phyloP scores from a whole-genome alignment of 306 rosid genomes.

The Lagenaria siceraria region DNA sequence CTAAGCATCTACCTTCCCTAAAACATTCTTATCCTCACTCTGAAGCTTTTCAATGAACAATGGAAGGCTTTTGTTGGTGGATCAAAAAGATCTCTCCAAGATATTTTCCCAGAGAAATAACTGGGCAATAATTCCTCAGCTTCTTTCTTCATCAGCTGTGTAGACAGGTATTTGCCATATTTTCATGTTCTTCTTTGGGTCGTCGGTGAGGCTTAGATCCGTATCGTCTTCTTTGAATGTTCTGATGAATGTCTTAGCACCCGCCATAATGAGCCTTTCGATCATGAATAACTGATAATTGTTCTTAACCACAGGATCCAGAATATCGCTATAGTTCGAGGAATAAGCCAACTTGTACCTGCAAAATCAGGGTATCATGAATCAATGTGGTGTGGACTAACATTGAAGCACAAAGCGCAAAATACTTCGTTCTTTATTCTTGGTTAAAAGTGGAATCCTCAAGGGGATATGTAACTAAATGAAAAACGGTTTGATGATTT shows the following conservation, averaged over 20 bases:
- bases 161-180: constrained; percentile 78
- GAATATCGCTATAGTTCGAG: constrained; percentile 55
- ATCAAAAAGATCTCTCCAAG: neutral
- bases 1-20: neutral
- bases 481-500: neutral
- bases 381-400: neutral
- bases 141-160: constrained; percentile 39
- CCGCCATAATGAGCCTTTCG: constrained; percentile 70
- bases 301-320: constrained; percentile 56
- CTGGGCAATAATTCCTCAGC: constrained; percentile 17
- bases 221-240: constrained; percentile 72
- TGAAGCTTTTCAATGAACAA: neutral
- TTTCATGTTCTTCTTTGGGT: constrained; percentile 87
- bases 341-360: constrained; percentile 77
- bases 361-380: constrained; percentile 10
- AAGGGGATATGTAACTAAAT: neutral
- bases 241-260: constrained; percentile 68
- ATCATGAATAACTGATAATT: constrained; percentile 84
- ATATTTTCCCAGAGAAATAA: neutral
- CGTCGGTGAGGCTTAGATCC: constrained; percentile 74
- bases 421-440: neutral
- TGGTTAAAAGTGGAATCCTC: neutral
- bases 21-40: neutral
- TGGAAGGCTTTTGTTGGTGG: neutral
- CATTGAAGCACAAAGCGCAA: neutral